A percentile compares a stretch with the other conserved stretches of the same genome.
phyloP scores from a whole-genome alignment of 257 asterid species.

The Echites panduratus region DNA sequence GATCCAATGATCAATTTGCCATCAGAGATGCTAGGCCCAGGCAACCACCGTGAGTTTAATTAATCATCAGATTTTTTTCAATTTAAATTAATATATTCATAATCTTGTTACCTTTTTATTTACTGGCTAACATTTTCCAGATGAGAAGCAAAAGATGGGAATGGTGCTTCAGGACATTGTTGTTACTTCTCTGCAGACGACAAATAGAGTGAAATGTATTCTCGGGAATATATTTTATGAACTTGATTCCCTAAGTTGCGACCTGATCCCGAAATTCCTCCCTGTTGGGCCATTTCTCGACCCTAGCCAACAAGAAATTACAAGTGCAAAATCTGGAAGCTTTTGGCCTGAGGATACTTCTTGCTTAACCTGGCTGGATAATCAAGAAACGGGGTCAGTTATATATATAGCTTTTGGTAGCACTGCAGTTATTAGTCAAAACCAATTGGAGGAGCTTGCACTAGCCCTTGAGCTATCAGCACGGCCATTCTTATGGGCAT shows the following conservation, averaged over 20 bases:
- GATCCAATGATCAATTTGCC: not conserved
- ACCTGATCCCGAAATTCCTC: constrained; percentile 29
- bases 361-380: constrained; percentile 57
- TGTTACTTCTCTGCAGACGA: not conserved
- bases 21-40: not conserved
- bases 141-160: constrained; percentile 25
- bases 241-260: constrained; percentile 22
- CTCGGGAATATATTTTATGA: constrained; percentile 48
- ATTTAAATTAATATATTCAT: no score
- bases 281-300: constrained; percentile 50
- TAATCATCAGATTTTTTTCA: not conserved
- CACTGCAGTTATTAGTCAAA: constrained; percentile 34
- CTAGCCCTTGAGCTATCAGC: constrained; percentile 41
- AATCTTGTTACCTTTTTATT: not conserved
- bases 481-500: constrained; percentile 50
- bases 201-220: constrained; percentile 31
- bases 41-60: not conserved
- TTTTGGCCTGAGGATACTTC: constrained; percentile 39
- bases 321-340: constrained; percentile 23
- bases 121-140: constrained; percentile 33
- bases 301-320: constrained; percentile 15
- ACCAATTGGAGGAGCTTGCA: constrained; percentile 45
- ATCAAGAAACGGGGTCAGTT: constrained; percentile 39
- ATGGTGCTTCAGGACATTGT: constrained; percentile 19
- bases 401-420: constrained; percentile 62